Evolutionary conservation across 345 rosid species (phyloP).

Genomic region (Populus euphratica): DNA sequence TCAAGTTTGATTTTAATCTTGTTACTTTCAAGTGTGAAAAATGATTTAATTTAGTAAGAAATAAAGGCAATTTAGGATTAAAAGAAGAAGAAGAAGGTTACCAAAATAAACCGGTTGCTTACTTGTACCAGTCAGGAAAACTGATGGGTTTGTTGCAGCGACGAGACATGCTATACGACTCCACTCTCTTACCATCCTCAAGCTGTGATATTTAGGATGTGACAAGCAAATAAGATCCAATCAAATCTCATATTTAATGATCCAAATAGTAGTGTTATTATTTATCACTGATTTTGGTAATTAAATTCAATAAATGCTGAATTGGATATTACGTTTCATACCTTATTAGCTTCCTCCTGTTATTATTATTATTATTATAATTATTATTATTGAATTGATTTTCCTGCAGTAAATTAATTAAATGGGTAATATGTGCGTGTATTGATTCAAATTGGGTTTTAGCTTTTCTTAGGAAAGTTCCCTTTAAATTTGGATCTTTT

Average conservation of each 20-base stretch:
- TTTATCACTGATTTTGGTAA: neutral
- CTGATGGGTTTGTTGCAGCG: slow-evolving; percentile 45
- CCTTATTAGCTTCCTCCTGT: neutral
- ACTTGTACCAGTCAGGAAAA: slow-evolving; percentile 30
- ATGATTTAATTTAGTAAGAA: neutral
- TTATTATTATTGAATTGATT: neutral
- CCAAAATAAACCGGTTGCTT: slow-evolving; percentile 29
- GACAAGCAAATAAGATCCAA: neutral
- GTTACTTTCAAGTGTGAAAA: neutral
- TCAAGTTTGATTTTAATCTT: too few relatives aligned
- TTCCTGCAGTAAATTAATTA: neutral
- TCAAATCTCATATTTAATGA: slow-evolving; percentile 4
- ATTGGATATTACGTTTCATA: neutral
- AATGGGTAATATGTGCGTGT: neutral
- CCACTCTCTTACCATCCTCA: neutral
- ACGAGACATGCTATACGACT: slow-evolving; percentile 22
- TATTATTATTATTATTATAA: too few relatives aligned
- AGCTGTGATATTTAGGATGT: slow-evolving; percentile 4
- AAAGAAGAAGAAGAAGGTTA: neutral
- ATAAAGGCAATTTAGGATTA: slow-evolving; percentile 21
- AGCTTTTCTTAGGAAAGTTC: slow-evolving; percentile 13
- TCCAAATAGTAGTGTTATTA: neutral
- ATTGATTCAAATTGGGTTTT: neutral
- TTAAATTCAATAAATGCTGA: neutral
- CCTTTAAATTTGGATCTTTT: slow-evolving; percentile 43